Percentiles rank a stretch among this genome's conserved stretches.
Conservation (phyloP, 106 monocot species). For the Dendrobium chrysotoxum region DNA sequence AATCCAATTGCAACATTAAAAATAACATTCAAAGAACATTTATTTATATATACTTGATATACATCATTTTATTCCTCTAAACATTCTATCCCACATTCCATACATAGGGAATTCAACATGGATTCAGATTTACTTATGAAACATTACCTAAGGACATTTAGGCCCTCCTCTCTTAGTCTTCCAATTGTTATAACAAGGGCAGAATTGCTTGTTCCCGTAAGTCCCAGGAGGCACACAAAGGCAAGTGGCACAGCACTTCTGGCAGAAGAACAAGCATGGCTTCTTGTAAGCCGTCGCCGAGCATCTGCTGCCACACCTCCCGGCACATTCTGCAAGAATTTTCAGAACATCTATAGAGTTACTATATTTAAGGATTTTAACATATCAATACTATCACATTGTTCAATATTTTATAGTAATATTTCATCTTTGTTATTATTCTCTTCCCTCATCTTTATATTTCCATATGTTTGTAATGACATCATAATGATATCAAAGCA, state of each 20-base stretch:
- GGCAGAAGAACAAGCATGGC: slow-evolving; percentile 69
- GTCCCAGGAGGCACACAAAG: slow-evolving; percentile 67
- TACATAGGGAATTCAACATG: too few species aligned
- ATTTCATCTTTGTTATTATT: background rate
- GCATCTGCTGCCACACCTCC: slow-evolving; percentile 32
- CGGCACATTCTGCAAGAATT: slow-evolving; percentile 27
- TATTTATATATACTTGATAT: too few species aligned
- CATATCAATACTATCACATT: background rate
- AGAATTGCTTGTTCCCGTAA: slow-evolving; percentile 66
- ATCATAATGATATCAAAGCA: too few species aligned
- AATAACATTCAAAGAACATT: too few species aligned
- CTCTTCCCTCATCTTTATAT: too few species aligned
- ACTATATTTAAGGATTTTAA: too few species aligned
- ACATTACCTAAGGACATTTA: slow-evolving; percentile 48
- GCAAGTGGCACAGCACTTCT: slow-evolving; percentile 66
- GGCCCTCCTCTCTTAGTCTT: slow-evolving; percentile 82
- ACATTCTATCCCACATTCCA: too few species aligned
- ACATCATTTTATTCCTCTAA: too few species aligned
- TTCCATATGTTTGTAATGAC: too few species aligned
- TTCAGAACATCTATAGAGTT: too few species aligned
- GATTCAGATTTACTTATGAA: too few species aligned
- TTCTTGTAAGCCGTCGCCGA: slow-evolving; percentile 48
- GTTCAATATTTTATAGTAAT: background rate
- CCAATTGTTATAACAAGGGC: slow-evolving; percentile 86
- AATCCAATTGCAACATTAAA: too few species aligned